Evolutionary conservation across 345 rosid species (phyloP).

Genomic region (Passiflora organensis): DNA sequence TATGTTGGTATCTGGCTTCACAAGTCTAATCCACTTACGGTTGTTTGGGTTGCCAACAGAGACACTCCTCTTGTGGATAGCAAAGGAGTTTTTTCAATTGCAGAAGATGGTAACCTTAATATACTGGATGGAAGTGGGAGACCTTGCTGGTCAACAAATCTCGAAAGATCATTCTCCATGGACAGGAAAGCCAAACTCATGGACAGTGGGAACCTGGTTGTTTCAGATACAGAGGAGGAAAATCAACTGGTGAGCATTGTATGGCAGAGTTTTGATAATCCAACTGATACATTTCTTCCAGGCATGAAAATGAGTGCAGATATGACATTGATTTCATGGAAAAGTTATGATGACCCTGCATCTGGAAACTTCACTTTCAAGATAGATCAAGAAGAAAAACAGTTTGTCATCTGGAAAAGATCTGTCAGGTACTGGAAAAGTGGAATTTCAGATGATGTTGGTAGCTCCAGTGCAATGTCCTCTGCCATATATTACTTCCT

Average conservation of each 20-base stretch:
- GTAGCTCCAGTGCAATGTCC: constrained; percentile 25
- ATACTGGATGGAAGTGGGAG: constrained; percentile 4
- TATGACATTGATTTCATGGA: constrained; percentile 45
- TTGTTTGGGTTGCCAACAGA: constrained; percentile 25
- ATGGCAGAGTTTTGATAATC: constrained; percentile 49
- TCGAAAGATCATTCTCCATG: constrained; percentile 3
- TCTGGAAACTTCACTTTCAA: constrained; percentile 47
- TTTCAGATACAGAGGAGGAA: neutral
- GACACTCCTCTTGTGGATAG: constrained; percentile 1
- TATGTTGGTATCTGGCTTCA: constrained; percentile 20
- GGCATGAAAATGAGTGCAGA: constrained; percentile 46
- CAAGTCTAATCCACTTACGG: constrained; percentile 2
- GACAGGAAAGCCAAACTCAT: constrained; percentile 1
- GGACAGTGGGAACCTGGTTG: constrained; percentile 2
- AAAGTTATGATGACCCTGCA: constrained; percentile 39
- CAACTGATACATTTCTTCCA: constrained; percentile 54
- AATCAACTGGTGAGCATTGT: neutral
- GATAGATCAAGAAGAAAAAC: constrained; percentile 26
- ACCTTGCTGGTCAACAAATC: constrained; percentile 16
- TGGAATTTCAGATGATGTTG: constrained; percentile 25
- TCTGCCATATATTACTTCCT: constrained; percentile 29
- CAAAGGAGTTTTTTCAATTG: constrained; percentile 6
- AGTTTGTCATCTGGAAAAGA: constrained; percentile 22
- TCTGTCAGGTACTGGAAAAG: constrained; percentile 36
- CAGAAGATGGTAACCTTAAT: neutral